Base-by-base conservation (phyloP, 73 alveolate genomes). In the Blepharisma stoltei region DNA sequence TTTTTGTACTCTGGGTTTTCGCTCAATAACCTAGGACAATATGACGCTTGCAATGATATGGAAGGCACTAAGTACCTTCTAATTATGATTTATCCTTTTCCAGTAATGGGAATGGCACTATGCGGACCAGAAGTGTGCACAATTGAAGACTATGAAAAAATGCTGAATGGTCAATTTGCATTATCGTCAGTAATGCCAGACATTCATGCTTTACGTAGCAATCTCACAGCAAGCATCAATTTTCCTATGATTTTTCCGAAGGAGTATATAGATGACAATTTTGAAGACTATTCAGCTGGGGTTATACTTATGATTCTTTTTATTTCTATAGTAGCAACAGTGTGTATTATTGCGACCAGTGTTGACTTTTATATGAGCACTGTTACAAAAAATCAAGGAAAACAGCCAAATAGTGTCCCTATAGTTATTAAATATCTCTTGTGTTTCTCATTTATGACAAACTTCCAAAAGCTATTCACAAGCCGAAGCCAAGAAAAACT, bases 391-490 rank as follows among this genome's bases (percentile, higher is more conserved):
- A 25, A n/a, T 9, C 38, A 18, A 25, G 46, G 4, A 1, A 25
- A 60, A 1, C 18, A 11, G 18, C 18, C 38, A 18, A 60, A 60
- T 8, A 60, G 45, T 2, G 47, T 0, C 6, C 18, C 49, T 18
- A 49, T 2, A 18, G 1, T 25, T 8, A 77, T 76, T 27, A 6
- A 8, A 8, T 73, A 38, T 78, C 48, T 81, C 1, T 54, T 67
- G 6, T n/a, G 76, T 7, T 81, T 81, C 55, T 81, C 88, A 0
- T 76, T 76, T 43, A 71, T 71, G 27, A 81, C 76, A 37, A 81
- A 81, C 73, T 25, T 73, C 0, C 54, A 50, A 32, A 76, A 73
- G 21, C 47, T 82, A 2, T 70, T 82, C 45, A 54, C 32, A 32
- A 47, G 46, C 60, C 20, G 67, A 27, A 20, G 11, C 5, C 41